phyloP scores from a whole-genome alignment of 148 eudicot species.

The Suaeda aralocaspica region DNA sequence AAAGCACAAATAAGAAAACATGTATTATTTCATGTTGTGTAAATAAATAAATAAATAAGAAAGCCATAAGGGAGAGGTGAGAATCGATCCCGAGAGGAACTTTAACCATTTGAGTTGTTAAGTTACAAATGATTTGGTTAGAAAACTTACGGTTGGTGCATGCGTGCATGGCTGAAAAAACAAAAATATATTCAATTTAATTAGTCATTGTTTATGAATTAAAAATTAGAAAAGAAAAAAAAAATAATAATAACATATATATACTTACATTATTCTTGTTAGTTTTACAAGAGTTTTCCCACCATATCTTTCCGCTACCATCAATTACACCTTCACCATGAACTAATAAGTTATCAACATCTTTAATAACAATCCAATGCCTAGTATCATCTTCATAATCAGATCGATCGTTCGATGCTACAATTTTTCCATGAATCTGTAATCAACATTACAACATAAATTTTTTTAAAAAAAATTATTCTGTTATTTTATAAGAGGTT shows the following conservation, averaged over 20 bases:
- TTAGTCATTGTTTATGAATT: too few relatives aligned
- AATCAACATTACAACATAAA: background rate
- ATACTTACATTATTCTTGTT: constrained; percentile 42
- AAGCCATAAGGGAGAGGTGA: too few relatives aligned
- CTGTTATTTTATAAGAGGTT: too few relatives aligned
- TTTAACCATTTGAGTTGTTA: too few relatives aligned
- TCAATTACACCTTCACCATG: constrained; percentile 59
- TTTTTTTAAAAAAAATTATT: too few relatives aligned
- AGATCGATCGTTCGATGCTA: constrained; percentile 44
- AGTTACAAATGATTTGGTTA: too few relatives aligned
- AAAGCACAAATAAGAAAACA: background rate
- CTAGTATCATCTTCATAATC: constrained; percentile 39
- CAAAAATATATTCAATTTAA: background rate
- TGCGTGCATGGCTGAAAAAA: constrained; percentile 64
- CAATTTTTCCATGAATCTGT: constrained; percentile 55
- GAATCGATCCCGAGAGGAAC: too few relatives aligned
- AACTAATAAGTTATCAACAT: constrained; percentile 36
- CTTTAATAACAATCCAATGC: constrained; percentile 50
- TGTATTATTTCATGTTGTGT: too few relatives aligned
- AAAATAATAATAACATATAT: background rate
- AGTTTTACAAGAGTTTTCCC: constrained; percentile 78
- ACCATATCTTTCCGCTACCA: constrained; percentile 78
- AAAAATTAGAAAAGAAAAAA: background rate
- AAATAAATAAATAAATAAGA: too few relatives aligned
- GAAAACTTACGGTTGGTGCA: constrained; percentile 67